Conservation (phyloP, 352 stramenopile genomes). For the Phytophthora sojae region DNA sequence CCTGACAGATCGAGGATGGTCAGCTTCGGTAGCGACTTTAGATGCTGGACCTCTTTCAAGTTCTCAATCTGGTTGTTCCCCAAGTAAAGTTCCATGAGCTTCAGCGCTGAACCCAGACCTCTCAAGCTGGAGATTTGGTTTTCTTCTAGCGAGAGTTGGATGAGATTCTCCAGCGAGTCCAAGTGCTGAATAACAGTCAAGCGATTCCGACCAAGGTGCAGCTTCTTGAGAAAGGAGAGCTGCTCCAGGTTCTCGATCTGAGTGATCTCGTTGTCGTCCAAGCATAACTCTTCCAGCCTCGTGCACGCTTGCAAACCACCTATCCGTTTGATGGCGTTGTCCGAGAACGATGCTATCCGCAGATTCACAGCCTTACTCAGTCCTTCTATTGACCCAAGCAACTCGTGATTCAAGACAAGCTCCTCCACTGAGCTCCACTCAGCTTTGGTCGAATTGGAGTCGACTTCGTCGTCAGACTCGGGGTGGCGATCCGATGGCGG, state of each 20-base stretch:
- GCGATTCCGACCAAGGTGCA: slow-evolving; percentile 83
- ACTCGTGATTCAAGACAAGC: slow-evolving; percentile 64
- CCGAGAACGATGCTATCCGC: slow-evolving; percentile 63
- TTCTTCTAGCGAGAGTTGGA: slow-evolving; percentile 85
- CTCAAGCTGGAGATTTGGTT: slow-evolving; percentile 82
- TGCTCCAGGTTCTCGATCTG: slow-evolving; percentile 70
- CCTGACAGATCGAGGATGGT: slow-evolving; percentile 88
- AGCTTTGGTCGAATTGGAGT: slow-evolving; percentile 1
- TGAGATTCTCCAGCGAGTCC: slow-evolving; percentile 66
- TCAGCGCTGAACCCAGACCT: slow-evolving; percentile 62
- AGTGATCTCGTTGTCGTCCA: slow-evolving; percentile 84
- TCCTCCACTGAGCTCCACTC: slow-evolving; percentile 73
- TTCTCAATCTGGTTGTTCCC: slow-evolving; percentile 85
- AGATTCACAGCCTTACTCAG: slow-evolving; percentile 65
- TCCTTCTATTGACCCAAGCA: slow-evolving; percentile 64
- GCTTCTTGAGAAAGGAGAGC: slow-evolving; percentile 69
- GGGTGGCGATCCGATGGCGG: slow-evolving; percentile 23
- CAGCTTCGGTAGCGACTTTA: slow-evolving; percentile 84
- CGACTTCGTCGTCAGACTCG: slow-evolving; percentile 39
- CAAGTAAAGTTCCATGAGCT: slow-evolving; percentile 91
- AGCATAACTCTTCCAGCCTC: slow-evolving; percentile 75
- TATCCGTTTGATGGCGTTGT: slow-evolving; percentile 77
- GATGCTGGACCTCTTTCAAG: slow-evolving; percentile 80
- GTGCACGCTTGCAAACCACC: slow-evolving; percentile 59
- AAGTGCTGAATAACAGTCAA: slow-evolving; percentile 72